A percentile compares a stretch with the other conserved stretches of the same genome.
Evolutionary conservation across 805 yeast species (phyloP).

Genomic region (Saccharomyces kudriavzevii): DNA sequence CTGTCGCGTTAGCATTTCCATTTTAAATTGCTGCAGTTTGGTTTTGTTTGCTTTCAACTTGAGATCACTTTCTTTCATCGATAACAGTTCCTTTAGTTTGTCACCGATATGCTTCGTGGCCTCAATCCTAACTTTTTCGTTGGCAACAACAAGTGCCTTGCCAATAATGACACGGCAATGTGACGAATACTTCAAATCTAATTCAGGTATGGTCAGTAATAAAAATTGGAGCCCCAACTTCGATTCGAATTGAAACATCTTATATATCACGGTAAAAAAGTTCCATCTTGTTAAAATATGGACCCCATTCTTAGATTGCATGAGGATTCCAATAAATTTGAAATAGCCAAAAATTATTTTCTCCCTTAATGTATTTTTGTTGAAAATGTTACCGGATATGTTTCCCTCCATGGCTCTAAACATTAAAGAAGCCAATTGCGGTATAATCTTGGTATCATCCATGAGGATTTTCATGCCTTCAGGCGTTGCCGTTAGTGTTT

Average conservation of each 20-base stretch:
- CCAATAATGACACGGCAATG: constrained; percentile 62
- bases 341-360: constrained; percentile 75
- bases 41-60: constrained; percentile 1
- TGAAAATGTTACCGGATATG: constrained; percentile 59
- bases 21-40: constrained; percentile 10
- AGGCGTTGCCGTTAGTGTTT: constrained; percentile 49
- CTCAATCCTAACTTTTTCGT: constrained; percentile 42
- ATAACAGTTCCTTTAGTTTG: constrained; percentile 12
- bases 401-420: constrained; percentile 35
- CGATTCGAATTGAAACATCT: constrained; percentile 49
- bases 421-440: constrained; percentile 83
- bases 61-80: neutral
- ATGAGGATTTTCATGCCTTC: constrained; percentile 61
- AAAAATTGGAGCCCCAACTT: constrained; percentile 48
- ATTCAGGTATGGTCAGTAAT: constrained; percentile 46
- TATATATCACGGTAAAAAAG: constrained; percentile 70
- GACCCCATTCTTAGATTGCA: constrained; percentile 54
- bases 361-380: constrained; percentile 46
- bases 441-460: constrained; percentile 62
- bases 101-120: constrained; percentile 48
- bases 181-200: constrained; percentile 52
- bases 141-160: constrained; percentile 54
- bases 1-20: constrained; percentile 53
- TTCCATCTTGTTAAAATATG: constrained; percentile 73
- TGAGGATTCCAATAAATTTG: constrained; percentile 65